A percentile compares a stretch with the other conserved stretches of the same genome.
phyloP scores from a whole-genome alignment of 495 filamentous ascomycete species.

The Neurospora sp. region DNA sequence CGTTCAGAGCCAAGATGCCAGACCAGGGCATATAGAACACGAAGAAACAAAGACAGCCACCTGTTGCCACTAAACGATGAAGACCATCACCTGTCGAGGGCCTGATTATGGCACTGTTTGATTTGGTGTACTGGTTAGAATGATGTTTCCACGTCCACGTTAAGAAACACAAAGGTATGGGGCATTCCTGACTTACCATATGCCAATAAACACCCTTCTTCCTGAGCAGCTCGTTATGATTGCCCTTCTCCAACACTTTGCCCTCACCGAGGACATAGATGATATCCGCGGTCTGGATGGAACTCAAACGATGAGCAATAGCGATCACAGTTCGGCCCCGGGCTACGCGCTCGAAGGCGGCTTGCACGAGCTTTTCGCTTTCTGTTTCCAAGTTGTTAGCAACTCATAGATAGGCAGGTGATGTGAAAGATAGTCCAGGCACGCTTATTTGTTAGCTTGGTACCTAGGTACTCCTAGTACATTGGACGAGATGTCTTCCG shows the following conservation, averaged over 20 bases:
- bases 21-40: neutral
- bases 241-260: slow-evolving; percentile 44
- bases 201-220: slow-evolving; percentile 38
- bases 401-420: neutral
- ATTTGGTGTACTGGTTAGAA: slow-evolving; percentile 4
- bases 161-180: neutral
- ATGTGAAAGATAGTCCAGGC: no score
- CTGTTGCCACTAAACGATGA: neutral
- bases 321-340: slow-evolving; percentile 57
- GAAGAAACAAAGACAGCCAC: neutral
- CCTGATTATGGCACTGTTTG: slow-evolving; percentile 30
- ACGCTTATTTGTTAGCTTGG: no score
- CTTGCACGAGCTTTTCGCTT: slow-evolving; percentile 61
- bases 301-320: slow-evolving; percentile 46
- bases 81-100: slow-evolving; percentile 25
- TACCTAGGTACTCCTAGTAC: no score
- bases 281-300: slow-evolving; percentile 42
- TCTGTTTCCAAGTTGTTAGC: slow-evolving; percentile 20
- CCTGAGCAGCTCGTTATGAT: slow-evolving; percentile 37
- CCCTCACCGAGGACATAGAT: slow-evolving; percentile 44
- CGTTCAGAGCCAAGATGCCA: neutral
- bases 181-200: slow-evolving; percentile 19
- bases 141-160: neutral
- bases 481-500: no score
- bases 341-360: slow-evolving; percentile 52